Percentiles rank a stretch among this genome's conserved stretches.
These are phyloP conservation scores for Russula compacta DNA, from an alignment of 768 basidiomycete species.

Conservation along the genomic window DNA sequence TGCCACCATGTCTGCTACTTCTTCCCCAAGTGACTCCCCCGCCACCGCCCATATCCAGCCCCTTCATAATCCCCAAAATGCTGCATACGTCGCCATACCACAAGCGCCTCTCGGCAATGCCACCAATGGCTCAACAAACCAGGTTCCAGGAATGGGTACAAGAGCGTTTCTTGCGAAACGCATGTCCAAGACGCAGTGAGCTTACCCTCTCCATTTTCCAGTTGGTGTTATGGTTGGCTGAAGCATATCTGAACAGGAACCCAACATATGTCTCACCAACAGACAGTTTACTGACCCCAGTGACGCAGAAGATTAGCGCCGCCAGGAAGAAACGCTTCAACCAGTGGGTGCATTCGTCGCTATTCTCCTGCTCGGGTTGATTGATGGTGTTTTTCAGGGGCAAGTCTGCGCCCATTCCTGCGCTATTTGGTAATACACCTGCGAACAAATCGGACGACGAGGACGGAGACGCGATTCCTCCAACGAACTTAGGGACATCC, in stretches of 20 bases:
- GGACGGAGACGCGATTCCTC: slow-evolving; percentile 33
- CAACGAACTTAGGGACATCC: slow-evolving; percentile 25
- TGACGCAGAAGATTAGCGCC: slow-evolving; percentile 83
- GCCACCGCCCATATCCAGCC: slow-evolving; percentile 54
- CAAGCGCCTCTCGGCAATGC: slow-evolving; percentile 72
- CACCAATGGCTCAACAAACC: slow-evolving; percentile 42
- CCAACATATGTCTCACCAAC: slow-evolving; percentile 87
- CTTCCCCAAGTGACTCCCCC: slow-evolving; percentile 63
- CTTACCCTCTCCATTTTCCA: slow-evolving; percentile 20
- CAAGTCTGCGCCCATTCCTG: slow-evolving; percentile 44
- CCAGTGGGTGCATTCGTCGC: slow-evolving; percentile 47
- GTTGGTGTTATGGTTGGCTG: not conserved
- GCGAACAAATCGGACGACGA: slow-evolving; percentile 29
- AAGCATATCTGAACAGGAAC: slow-evolving; percentile 45
- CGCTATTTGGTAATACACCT: slow-evolving; percentile 42
- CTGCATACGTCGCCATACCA: slow-evolving; percentile 68
- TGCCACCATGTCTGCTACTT: slow-evolving; percentile 42
- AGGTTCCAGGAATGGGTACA: slow-evolving; percentile 68
- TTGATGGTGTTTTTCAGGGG: slow-evolving; percentile 32
- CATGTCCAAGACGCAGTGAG: slow-evolving; percentile 82
- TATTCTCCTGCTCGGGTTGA: slow-evolving; percentile 2
- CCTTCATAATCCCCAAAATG: slow-evolving; percentile 77
- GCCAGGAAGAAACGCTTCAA: slow-evolving; percentile 90
- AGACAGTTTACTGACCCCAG: slow-evolving; percentile 90
- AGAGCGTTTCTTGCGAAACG: slow-evolving; percentile 91